Evolutionary conservation across 306 rosid genomes (phyloP).

Genomic region (Herpetospermum pedunculosum): DNA sequence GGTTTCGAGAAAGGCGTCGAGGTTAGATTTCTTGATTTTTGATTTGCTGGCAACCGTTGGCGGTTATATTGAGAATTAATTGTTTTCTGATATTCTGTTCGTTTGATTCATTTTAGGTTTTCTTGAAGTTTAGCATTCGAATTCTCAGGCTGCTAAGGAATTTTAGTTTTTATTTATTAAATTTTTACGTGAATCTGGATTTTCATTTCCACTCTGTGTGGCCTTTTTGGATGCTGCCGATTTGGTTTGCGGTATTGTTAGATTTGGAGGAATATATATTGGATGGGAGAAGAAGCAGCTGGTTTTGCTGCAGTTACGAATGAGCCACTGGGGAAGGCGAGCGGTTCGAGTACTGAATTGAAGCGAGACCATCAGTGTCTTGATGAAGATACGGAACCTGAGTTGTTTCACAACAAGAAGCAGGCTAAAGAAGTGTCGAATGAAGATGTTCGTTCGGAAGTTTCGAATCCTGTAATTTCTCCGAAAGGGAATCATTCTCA

Average conservation of each 20-base stretch:
- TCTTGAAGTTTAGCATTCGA: background rate
- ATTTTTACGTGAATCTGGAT: background rate
- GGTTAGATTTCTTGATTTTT: constrained; percentile 15
- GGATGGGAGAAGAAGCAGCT: constrained; percentile 70
- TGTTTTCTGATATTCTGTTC: background rate
- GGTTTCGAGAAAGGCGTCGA: constrained; percentile 5
- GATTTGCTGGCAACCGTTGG: constrained; percentile 1
- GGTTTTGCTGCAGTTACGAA: constrained; percentile 31
- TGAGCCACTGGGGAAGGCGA: constrained; percentile 31
- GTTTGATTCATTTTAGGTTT: background rate
- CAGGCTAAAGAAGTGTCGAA: constrained; percentile 65
- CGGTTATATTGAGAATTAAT: background rate
- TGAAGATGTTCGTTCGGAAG: constrained; percentile 85
- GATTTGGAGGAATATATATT: constrained; percentile 18
- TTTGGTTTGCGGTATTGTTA: constrained; percentile 16
- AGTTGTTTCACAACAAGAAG: constrained; percentile 45
- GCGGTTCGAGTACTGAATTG: constrained; percentile 33
- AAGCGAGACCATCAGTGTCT: constrained; percentile 54
- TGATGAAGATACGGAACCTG: constrained; percentile 26
- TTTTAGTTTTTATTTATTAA: background rate
- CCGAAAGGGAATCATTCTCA: constrained; percentile 53
- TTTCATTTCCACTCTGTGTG: background rate
- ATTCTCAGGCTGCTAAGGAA: background rate
- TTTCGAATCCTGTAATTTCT: constrained; percentile 54
- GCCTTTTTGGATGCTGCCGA: constrained; percentile 37